Base-by-base conservation (phyloP, 805 yeast genomes). In the Wickerhamomyces subpelliculosus region DNA sequence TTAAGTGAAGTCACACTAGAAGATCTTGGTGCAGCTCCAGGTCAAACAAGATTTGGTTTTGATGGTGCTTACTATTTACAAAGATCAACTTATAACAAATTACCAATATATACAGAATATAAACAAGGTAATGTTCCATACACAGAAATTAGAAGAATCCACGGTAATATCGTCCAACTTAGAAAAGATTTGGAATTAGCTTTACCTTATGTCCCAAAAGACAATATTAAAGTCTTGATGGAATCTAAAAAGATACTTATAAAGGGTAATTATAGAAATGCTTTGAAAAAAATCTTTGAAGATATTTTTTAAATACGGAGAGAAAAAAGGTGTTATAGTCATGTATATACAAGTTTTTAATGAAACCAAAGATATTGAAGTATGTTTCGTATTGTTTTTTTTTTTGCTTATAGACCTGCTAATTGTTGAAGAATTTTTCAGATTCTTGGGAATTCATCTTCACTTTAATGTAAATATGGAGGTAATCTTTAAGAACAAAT, bases 21-120 rank as follows among this genome's bases (percentile, higher is more conserved):
- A 21, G 68, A 64, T 13, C 38, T 60, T 14, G 45, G n/a, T n/a
- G n/a, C n/a, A n/a, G n/a, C n/a, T n/a, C n/a, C n/a, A n/a, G n/a
- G n/a, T n/a, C n/a, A n/a, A n/a, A n/a, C n/a, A n/a, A n/a, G 60
- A 2, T 38, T 41, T 35, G 41, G 38, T 18, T 49, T 49, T 32
- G 54, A 53, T 7, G 19, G 19, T 4, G 49, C 52, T 3, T 66
- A 66, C 46, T 57, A 47, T 39, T 47, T 66, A 11, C 54, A 51
- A 31, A 77, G 82, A 56, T 69, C 85, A 8, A 60, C 70, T 13
- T 67, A 64, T 34, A 87, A 90, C 5, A 78, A 82, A 54, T 67
- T 88, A 55, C 96, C 96, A n/a, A 84, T 87, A 2, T 87, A 87
- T 62, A 67, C 73, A 37, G 86, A 83, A 44, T 59, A 68, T 44